phyloP scores from a whole-genome alignment of 2,329 filamentous ascomycete genomes.

The Harringtonia aguacate region DNA sequence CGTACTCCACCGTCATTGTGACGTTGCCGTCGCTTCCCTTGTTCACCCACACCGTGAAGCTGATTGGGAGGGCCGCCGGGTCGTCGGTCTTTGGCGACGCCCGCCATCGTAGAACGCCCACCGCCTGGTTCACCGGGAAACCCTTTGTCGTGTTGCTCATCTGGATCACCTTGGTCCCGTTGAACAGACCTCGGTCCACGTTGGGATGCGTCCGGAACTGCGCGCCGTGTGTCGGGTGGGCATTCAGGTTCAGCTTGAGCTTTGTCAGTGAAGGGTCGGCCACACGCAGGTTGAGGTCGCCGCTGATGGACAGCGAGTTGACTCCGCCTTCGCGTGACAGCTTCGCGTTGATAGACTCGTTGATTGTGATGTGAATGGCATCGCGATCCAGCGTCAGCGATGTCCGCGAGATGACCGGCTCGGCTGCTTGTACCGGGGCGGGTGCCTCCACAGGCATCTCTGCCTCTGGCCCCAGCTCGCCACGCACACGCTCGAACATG shows the following conservation, averaged over 20 bases:
- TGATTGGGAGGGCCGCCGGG: conserved; percentile 73
- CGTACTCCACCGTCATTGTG: conserved; percentile 91
- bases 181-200: conserved; percentile 84
- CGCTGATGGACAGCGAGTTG: conserved; percentile 79
- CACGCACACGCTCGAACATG: conserved; percentile 92
- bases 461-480: conserved; percentile 77
- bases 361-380: conserved; percentile 77
- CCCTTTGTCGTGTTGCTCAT: conserved; percentile 79
- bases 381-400: conserved; percentile 68
- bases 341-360: conserved; percentile 83
- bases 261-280: conserved; percentile 82
- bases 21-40: conserved; percentile 70
- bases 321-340: conserved; percentile 79
- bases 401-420: conserved; percentile 25
- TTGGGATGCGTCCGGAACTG: conserved; percentile 96
- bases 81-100: conserved; percentile 74
- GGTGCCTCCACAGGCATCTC: conserved; percentile 66
- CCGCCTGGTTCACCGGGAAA: conserved; percentile 89
- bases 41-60: conserved; percentile 96
- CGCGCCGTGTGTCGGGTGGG: conserved; percentile 68
- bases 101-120: conserved; percentile 89
- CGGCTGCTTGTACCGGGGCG: conserved; percentile 21
- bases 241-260: conserved; percentile 72
- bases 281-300: conserved; percentile 85
- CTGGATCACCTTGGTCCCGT: conserved; percentile 72